Evolutionary conservation across 495 filamentous ascomycete species (phyloP), one percentile per base, ranked within the genome.

Genomic region (Bathelium albidoporum): DNA sequence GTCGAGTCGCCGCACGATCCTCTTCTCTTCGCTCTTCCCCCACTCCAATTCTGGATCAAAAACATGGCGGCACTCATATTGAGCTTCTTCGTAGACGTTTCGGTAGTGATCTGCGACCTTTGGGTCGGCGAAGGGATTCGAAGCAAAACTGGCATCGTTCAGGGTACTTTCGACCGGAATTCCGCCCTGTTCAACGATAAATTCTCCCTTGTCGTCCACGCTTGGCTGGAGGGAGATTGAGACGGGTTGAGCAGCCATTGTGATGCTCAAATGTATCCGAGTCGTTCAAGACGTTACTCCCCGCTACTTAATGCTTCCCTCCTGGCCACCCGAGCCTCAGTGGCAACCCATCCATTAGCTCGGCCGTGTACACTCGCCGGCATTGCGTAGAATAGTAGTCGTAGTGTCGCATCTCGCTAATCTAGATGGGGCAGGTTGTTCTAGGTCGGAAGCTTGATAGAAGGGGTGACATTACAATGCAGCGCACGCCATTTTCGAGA

Each of bases 11-110:
- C 77, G 66, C 12, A 83, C 74, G 1, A 84, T 65, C 62, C 63
- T 75, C 64, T 70, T 73, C 72, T 84, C 82, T 61, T 80, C 78
- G 45, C 74, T 70, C 59, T 73, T 72, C 12, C 72, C 75, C 81
- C 81, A 84, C 43, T 67, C 72, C 60, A 75, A 76, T 3, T 67
- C 64, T 2, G 80, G 79, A 63, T 83, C 80, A 63, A 81, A 87
- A 3, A 81, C 76, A 73, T 87, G 83, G 0, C 78, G 75, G 70
- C 82, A 81, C 69, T 82, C 80, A 60, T 81, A 81, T n/a, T 66
- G 32, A 14, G 73, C 75, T 29, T 71, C 68, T 64, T 80, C 66
- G 43, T 73, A 73, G 32, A 73, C 59, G 39, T 58, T 52, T 14
- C 58, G 55, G 67, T 68, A 73, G 61, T 73, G 64, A 14, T 58